These are phyloP conservation scores for Kregervanrija delftensis DNA, from an alignment of 805 yeast genomes.

Conservation along the genomic window DNA sequence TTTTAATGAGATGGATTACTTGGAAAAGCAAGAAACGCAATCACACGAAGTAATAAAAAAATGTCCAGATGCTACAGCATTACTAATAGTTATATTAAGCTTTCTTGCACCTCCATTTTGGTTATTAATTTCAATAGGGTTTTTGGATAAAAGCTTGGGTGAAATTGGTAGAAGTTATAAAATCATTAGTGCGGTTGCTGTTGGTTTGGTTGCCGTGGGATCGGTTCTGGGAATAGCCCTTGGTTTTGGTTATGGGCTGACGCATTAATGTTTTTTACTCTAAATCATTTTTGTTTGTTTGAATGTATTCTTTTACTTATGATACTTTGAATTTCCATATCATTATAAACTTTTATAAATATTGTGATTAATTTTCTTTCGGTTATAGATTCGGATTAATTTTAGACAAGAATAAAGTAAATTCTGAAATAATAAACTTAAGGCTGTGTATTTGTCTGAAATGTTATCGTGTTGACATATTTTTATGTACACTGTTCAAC, in stretches of 20 bases:
- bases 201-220: conserved; percentile 12
- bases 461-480: no score
- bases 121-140: conserved; percentile 22
- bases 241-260: conserved; percentile 23
- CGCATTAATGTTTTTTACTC: neutral
- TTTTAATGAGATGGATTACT: no score
- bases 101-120: conserved; percentile 25
- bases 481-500: no score
- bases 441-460: no score
- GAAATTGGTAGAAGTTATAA: conserved; percentile 16
- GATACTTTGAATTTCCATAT: no score
- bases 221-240: conserved; percentile 19
- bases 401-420: no score
- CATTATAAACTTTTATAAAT: no score
- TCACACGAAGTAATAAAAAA: neutral
- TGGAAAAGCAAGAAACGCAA: neutral
- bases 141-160: conserved; percentile 21
- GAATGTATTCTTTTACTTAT: no score
- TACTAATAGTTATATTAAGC: conserved; percentile 15
- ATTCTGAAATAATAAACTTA: no score
- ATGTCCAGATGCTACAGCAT: conserved; percentile 14
- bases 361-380: no score
- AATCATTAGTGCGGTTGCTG: conserved; percentile 15
- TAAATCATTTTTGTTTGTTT: no score
- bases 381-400: no score